Percentiles rank a stretch among this genome's conserved stretches.
Conservation (phyloP, 2,329 filamentous ascomycete genomes). For the Sordariomycetes sp. region DNA sequence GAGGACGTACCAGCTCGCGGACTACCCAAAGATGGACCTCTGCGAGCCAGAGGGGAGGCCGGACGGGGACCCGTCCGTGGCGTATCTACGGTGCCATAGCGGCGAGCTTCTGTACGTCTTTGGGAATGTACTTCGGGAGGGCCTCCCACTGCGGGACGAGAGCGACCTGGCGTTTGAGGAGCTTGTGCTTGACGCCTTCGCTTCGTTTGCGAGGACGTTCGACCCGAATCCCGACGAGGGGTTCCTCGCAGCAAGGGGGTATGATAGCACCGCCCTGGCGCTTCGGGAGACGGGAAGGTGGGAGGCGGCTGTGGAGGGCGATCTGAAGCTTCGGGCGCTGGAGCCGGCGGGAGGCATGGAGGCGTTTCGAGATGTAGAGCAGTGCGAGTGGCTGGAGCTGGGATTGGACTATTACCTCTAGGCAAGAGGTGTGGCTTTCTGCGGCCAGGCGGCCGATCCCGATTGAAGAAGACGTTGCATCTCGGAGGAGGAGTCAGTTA, state of each 20-base stretch:
- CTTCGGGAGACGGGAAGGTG: constrained; percentile 15
- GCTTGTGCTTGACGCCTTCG: constrained; percentile 22
- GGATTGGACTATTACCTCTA: constrained; percentile 24
- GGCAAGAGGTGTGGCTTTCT: background rate
- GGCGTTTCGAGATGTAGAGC: constrained; percentile 30
- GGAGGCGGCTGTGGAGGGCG: constrained; percentile 9
- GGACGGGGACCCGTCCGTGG: constrained; percentile 21
- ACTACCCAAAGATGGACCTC: constrained; percentile 19
- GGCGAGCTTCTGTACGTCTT: constrained; percentile 26
- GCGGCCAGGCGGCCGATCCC: background rate
- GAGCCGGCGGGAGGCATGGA: constrained; percentile 12
- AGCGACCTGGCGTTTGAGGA: constrained; percentile 20
- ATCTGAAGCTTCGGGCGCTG: background rate
- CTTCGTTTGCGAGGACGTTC: constrained; percentile 18
- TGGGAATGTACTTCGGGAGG: constrained; percentile 18
- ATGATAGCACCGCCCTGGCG: constrained; percentile 15
- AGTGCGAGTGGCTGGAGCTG: constrained; percentile 31
- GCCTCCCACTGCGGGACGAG: constrained; percentile 21
- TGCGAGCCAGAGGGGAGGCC: constrained; percentile 28
- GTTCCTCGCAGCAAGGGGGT: constrained; percentile 18
- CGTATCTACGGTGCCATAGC: constrained; percentile 28
- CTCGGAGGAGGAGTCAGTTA: too few species aligned
- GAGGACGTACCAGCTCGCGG: constrained; percentile 22
- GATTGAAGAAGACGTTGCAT: too few species aligned
- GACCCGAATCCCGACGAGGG: constrained; percentile 18